Evolutionary conservation across 2,329 filamentous ascomycete genomes (phyloP).

Genomic region (Pseudopyrenochaeta lycopersici): DNA sequence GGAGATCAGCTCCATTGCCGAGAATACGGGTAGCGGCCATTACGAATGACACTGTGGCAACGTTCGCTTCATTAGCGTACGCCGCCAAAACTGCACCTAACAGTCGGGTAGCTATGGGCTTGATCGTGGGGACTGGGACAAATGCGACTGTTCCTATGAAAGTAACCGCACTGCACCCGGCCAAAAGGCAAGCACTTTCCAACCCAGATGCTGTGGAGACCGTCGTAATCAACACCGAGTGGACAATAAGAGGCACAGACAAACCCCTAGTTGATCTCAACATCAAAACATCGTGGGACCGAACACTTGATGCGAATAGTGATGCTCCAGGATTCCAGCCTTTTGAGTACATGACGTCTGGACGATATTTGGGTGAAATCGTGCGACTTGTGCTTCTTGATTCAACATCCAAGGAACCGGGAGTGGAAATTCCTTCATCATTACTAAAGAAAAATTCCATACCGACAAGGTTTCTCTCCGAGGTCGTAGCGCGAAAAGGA

Average conservation of each 20-base stretch:
- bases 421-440: conserved; percentile 61
- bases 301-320: conserved; percentile 70
- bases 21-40: conserved; percentile 77
- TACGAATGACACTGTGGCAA: conserved; percentile 83
- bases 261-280: conserved; percentile 69
- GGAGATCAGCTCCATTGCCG: conserved; percentile 59
- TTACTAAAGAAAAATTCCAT: conserved; percentile 69
- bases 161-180: conserved; percentile 67
- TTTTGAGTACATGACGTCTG: conserved; percentile 85
- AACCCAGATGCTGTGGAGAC: conserved; percentile 59
- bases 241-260: conserved; percentile 81
- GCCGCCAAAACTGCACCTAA: conserved; percentile 68
- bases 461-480: conserved; percentile 77
- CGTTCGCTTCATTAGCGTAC: conserved; percentile 79
- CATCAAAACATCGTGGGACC: conserved; percentile 77
- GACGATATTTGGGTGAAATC: conserved; percentile 79
- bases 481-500: conserved; percentile 64
- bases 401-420: conserved; percentile 60
- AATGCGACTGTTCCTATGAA: conserved; percentile 82
- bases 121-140: conserved; percentile 83
- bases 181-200: conserved; percentile 62
- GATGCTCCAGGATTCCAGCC: conserved; percentile 81
- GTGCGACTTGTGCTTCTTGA: conserved; percentile 75
- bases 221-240: conserved; percentile 84
- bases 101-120: conserved; percentile 76